Evolutionary conservation across 495 filamentous ascomycete genomes (phyloP).

Genomic region (Acidomyces sp.): DNA sequence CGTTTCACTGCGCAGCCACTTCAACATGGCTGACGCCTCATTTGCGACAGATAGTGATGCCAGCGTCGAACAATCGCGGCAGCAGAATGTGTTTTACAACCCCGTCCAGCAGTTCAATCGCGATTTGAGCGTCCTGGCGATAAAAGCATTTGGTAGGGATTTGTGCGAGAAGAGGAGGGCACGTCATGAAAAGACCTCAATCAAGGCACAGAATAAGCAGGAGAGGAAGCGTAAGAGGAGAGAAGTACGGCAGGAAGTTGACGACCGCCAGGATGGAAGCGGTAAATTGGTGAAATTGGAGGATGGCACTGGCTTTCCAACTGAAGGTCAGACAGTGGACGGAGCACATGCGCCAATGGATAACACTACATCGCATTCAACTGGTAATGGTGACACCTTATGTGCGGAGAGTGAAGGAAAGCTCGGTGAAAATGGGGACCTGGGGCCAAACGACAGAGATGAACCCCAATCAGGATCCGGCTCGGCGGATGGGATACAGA

Average conservation of each 20-base stretch:
- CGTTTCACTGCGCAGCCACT: conserved; percentile 2
- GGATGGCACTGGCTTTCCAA: neutral
- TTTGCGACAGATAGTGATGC: conserved; percentile 1
- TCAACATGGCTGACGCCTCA: conserved; percentile 8
- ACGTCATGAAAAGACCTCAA: conserved; percentile 26
- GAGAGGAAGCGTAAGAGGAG: conserved; percentile 27
- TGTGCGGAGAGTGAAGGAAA: neutral
- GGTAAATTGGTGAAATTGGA: neutral
- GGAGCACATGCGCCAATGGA: too few species aligned
- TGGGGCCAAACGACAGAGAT: neutral
- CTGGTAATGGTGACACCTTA: neutral
- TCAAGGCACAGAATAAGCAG: conserved; percentile 33
- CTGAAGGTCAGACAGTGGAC: neutral
- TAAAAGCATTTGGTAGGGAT: conserved; percentile 69
- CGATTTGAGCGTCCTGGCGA: conserved; percentile 82
- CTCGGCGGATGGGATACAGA: neutral
- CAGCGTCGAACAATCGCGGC: too few species aligned
- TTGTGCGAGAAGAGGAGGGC: conserved; percentile 33
- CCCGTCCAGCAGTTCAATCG: conserved; percentile 98
- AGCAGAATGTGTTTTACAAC: conserved; percentile 89
- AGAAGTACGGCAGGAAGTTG: neutral
- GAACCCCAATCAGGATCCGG: neutral
- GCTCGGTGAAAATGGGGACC: neutral
- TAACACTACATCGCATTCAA: too few species aligned
- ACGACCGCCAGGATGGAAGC: neutral